A percentile compares a stretch with the other conserved stretches of the same genome.
These are phyloP conservation scores for Xylaria venustula DNA, from an alignment of 495 filamentous ascomycete species.

Conservation along the genomic window DNA sequence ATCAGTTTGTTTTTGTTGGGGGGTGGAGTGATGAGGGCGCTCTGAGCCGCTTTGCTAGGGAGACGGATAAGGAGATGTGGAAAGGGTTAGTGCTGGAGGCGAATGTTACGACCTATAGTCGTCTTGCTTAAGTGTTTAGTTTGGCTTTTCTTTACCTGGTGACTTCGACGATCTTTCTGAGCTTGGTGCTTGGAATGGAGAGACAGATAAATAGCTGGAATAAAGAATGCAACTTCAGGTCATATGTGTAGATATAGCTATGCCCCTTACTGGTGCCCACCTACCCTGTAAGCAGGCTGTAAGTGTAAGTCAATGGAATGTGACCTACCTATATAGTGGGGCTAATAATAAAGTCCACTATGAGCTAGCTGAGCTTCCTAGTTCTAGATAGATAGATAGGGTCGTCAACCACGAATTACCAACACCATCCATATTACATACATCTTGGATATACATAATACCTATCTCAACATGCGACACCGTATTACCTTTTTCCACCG, in stretches of 20 bases:
- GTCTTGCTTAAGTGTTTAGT: not conserved
- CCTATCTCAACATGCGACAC: slow-evolving; percentile 65
- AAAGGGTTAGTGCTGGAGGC: not conserved
- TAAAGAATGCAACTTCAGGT: too few relatives aligned
- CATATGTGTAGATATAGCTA: too few relatives aligned
- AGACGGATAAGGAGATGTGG: not conserved
- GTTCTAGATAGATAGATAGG: too few relatives aligned
- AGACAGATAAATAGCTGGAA: too few relatives aligned
- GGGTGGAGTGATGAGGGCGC: slow-evolving; percentile 9
- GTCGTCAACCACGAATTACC: not conserved
- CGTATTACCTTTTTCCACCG: slow-evolving; percentile 78
- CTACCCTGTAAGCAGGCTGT: too few relatives aligned
- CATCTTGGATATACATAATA: not conserved
- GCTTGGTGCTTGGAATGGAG: too few relatives aligned
- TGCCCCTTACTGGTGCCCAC: too few relatives aligned
- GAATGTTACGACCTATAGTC: slow-evolving; percentile 6
- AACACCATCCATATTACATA: not conserved
- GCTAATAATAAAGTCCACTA: too few relatives aligned
- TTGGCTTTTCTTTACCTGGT: too few relatives aligned
- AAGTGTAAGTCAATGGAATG: not conserved
- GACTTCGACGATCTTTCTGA: too few relatives aligned
- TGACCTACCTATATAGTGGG: not conserved
- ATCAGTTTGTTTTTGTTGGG: slow-evolving; percentile 18
- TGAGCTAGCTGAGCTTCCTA: too few relatives aligned
- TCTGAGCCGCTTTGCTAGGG: not conserved